Evolutionary conservation across 108 stramenopile genomes (phyloP), one percentile per base, ranked within the genome.

Genomic region (Discostella stelligeroides): DNA sequence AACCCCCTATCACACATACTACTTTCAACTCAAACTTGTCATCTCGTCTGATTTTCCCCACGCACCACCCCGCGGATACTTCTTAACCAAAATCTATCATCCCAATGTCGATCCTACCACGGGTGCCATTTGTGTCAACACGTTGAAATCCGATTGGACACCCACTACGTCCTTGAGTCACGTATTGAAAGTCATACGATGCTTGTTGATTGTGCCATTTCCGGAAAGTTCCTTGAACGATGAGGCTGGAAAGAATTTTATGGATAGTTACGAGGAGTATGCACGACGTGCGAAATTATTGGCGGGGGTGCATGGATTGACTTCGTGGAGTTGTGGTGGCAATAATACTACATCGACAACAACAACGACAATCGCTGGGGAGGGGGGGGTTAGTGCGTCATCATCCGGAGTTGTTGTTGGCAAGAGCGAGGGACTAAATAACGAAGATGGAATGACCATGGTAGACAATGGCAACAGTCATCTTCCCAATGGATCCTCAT

Each of bases 51-150:
- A 96, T 28, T 94, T 92, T 66, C 99, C 99, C 13, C 54, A 76
- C 45, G 86, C 95, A 10, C 98, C 99, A 45, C 98, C 99, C 13
- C 83, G 95, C 0, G 99, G 98, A 9, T 98, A 92, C 84, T 99
- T 99, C 68, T 70, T 98, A 48, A 98, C 98, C 17, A 97, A 95
- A 75, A 97, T 99, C 48, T 99, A 94, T 75, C 99, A 99, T 80
- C 99, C 99, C 4, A 99, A 99, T 76, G 95, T 99, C 8, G 92
- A 95, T 28, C 85, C 88, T 28, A 87, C 82, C 41, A 95, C 92
- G 4, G 98, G 97, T 0, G 98, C 98, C 27, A 99, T 98, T 76
- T 98, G 98, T 65, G 99, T 99, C 40, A 98, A 98, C 82, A 99
- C 99, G 0, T 81, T 99, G 17, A 98, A 98, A 72, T 91, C 91